Percentiles rank a stretch among this genome's conserved stretches.
Conservation (phyloP, 2,329 filamentous ascomycete genomes). For the Stromatinia cepivora region DNA sequence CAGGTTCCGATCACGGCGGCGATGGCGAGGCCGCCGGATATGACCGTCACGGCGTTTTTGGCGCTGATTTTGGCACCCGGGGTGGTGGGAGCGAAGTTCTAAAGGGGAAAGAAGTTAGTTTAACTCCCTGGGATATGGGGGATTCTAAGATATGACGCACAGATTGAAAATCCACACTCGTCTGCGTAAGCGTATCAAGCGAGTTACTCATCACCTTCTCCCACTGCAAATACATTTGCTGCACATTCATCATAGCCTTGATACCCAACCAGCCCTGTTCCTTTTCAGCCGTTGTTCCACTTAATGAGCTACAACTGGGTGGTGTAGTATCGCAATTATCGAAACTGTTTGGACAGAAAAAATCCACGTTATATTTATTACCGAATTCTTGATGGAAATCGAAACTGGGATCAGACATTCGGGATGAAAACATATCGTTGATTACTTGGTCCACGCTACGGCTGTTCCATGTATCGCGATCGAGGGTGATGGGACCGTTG, state of each 20-base stretch:
- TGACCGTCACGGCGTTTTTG: background rate
- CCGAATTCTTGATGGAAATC: slow-evolving; percentile 3
- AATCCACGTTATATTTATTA: background rate
- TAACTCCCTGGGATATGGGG: rapidly evolving
- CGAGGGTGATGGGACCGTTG: background rate
- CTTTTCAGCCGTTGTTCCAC: background rate
- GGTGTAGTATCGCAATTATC: background rate
- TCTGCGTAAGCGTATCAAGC: background rate
- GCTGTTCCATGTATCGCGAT: background rate
- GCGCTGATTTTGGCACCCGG: background rate
- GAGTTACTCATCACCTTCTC: slow-evolving; percentile 6
- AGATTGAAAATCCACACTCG: background rate
- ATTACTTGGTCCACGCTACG: background rate
- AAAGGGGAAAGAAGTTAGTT: background rate
- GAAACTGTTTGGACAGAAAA: slow-evolving; percentile 1
- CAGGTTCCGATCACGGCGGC: background rate
- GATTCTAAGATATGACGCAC: background rate
- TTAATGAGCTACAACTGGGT: background rate
- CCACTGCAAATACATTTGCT: slow-evolving; percentile 3
- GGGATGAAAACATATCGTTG: background rate
- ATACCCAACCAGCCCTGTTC: slow-evolving; percentile 4
- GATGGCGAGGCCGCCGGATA: background rate
- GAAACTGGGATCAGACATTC: background rate
- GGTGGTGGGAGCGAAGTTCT: background rate
- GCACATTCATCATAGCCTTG: slow-evolving; percentile 1